Evolutionary conservation across 306 rosid species (phyloP).

Genomic region (Prunus campanulata): DNA sequence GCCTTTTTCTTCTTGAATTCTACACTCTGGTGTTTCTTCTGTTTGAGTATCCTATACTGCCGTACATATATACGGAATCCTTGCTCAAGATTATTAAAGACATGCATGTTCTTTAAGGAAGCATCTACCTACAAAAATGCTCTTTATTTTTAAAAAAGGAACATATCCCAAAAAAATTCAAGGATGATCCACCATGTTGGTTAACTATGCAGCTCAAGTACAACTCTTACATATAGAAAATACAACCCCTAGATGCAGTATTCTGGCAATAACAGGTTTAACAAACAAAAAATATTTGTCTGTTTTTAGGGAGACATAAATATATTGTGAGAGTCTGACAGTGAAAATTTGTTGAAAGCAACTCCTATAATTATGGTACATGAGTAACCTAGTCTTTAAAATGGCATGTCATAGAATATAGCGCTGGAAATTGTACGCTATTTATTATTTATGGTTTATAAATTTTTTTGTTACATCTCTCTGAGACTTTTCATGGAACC

Average conservation of each 20-base stretch:
- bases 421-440: background rate
- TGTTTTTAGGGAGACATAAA: background rate
- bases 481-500: background rate
- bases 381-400: background rate
- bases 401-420: background rate
- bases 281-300: background rate
- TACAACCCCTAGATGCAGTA: background rate
- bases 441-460: constrained; percentile 16
- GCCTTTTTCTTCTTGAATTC: background rate
- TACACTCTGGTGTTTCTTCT: background rate
- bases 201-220: no score
- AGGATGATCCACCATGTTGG: no score
- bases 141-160: no score
- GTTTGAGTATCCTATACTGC: background rate
- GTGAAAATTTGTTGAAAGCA: background rate
- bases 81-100: background rate
- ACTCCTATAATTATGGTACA: background rate
- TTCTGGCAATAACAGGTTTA: background rate
- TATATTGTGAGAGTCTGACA: background rate
- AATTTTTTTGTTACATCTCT: background rate
- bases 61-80: background rate
- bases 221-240: background rate
- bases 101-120: background rate
- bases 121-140: background rate
- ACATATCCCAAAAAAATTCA: no score